Conservation (phyloP, 2,329 filamentous ascomycete genomes). For the Colletotrichum sp. region DNA sequence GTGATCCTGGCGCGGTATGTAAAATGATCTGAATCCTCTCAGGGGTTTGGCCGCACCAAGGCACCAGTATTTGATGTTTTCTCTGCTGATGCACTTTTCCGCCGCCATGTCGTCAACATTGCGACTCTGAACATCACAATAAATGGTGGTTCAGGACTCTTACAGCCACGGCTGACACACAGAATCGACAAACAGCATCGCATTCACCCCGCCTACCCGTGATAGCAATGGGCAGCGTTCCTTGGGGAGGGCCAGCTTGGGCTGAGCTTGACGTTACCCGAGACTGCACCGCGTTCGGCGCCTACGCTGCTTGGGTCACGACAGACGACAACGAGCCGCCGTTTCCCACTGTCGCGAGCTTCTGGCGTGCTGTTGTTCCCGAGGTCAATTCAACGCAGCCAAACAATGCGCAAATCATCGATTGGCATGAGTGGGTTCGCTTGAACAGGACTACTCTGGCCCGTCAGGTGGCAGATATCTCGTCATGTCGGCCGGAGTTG, state of each 20-base stretch:
- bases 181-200: neutral
- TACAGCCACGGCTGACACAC: neutral
- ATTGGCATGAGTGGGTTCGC: conserved; percentile 18
- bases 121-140: neutral
- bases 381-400: neutral
- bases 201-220: neutral
- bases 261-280: neutral
- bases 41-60: neutral
- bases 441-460: neutral
- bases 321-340: neutral
- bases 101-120: neutral
- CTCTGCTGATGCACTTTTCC: neutral
- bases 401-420: neutral
- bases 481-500: neutral
- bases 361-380: conserved; percentile 1
- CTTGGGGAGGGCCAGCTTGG: neutral
- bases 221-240: neutral
- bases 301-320: conserved; percentile 12
- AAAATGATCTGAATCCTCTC: neutral
- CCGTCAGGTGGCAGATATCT: neutral
- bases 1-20: neutral
- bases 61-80: neutral
- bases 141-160: neutral
- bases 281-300: conserved; percentile 1
- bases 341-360: neutral